phyloP scores from a whole-genome alignment of 2,329 filamentous ascomycete genomes.

The Arthrobotrys musiformis region DNA sequence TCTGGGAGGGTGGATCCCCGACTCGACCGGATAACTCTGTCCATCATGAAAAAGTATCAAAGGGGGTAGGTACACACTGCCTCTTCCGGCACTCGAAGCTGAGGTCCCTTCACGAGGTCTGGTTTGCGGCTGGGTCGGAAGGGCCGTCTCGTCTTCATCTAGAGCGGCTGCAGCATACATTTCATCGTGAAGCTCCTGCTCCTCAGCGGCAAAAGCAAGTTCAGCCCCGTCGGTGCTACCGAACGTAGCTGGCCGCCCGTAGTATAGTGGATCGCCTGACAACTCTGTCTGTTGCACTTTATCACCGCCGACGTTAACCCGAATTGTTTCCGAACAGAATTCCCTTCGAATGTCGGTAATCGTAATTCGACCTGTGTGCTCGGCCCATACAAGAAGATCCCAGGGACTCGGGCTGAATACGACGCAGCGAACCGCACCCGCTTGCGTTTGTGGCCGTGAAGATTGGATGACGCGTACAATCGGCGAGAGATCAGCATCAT shows the following conservation, averaged over 20 bases:
- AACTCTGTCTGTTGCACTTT: slow-evolving; percentile 58
- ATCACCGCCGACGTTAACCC: slow-evolving; percentile 70
- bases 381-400: slow-evolving; percentile 92
- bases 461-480: slow-evolving; percentile 81
- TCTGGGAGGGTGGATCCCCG: slow-evolving; percentile 27
- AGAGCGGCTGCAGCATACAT: slow-evolving; percentile 52
- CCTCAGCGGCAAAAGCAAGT: slow-evolving; percentile 45
- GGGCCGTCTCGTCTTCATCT: slow-evolving; percentile 51
- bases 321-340: slow-evolving; percentile 75
- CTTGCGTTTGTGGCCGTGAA: slow-evolving; percentile 75
- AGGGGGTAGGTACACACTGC: slow-evolving; percentile 45
- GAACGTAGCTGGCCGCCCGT: slow-evolving; percentile 47
- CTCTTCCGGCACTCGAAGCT: slow-evolving; percentile 38
- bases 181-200: slow-evolving; percentile 52
- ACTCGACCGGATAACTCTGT: slow-evolving; percentile 27
- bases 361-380: slow-evolving; percentile 81
- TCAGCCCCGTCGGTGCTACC: slow-evolving; percentile 50
- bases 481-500: slow-evolving; percentile 67
- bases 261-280: slow-evolving; percentile 53
- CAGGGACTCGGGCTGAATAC: slow-evolving; percentile 88
- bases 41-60: slow-evolving; percentile 45
- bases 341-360: slow-evolving; percentile 77
- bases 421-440: slow-evolving; percentile 89
- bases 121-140: slow-evolving; percentile 42
- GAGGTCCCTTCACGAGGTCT: slow-evolving; percentile 52